Percentiles rank a stretch among this genome's conserved stretches.
Conservation (phyloP, 2,329 filamentous ascomycete genomes). For the Rugonectria rugulosa region DNA sequence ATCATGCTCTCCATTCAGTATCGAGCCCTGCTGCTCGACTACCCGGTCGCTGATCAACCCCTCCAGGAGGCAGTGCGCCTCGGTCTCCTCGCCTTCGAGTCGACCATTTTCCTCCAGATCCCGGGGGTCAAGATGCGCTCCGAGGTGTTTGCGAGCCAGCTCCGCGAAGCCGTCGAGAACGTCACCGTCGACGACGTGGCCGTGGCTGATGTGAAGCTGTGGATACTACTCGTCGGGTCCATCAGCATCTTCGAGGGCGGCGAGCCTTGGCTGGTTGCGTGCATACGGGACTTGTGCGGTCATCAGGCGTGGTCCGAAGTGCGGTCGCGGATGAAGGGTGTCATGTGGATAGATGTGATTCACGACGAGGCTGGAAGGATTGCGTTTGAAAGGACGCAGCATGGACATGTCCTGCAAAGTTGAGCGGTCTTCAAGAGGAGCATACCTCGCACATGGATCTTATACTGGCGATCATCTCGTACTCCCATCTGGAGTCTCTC, state of each 20-base stretch:
- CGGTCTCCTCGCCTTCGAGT: slow-evolving; percentile 41
- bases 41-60: slow-evolving; percentile 12
- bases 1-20: slow-evolving; percentile 43
- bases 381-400: slow-evolving; percentile 15
- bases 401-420: neutral
- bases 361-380: slow-evolving; percentile 32
- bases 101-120: slow-evolving; percentile 38
- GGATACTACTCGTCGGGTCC: slow-evolving; percentile 37
- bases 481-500: too few relatives aligned
- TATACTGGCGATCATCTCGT: neutral
- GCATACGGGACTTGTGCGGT: slow-evolving; percentile 21
- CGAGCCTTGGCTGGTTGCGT: slow-evolving; percentile 35
- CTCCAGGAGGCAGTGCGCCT: slow-evolving; percentile 36
- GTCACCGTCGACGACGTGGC: slow-evolving; percentile 3
- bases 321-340: slow-evolving; percentile 19
- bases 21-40: slow-evolving; percentile 37
- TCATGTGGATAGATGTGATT: slow-evolving; percentile 39
- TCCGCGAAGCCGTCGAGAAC: slow-evolving; percentile 23
- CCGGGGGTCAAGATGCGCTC: slow-evolving; percentile 29
- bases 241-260: slow-evolving; percentile 30
- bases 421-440: neutral
- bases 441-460: neutral
- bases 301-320: slow-evolving; percentile 34
- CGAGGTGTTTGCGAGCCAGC: slow-evolving; percentile 13
- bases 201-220: slow-evolving; percentile 33